Evolutionary conservation across 1,139 yeast genomes (phyloP), one percentile per base, ranked within the genome.

Genomic region (Candida sojae): DNA sequence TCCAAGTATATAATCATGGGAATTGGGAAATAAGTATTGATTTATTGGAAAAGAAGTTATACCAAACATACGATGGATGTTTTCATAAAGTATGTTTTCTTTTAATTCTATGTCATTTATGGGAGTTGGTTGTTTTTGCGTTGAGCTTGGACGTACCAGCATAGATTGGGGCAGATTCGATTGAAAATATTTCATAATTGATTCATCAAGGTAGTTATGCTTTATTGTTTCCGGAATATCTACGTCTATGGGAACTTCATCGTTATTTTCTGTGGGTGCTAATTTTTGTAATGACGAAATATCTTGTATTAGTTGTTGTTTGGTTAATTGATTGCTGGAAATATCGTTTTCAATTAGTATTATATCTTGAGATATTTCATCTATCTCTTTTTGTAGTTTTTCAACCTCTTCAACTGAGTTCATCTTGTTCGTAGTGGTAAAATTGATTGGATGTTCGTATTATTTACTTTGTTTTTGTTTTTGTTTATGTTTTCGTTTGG

Each of bases 11-110:
- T 58, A 57, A 1, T 56, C 52, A 9, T 61, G 62, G 12, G 57
- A 63, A 29, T 57, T 57, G 2, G 56, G 50, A 41, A 66, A 62
- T 35, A 67, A 48, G 30, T 54, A 52, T 39, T 60, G 59, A 47
- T 71, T 71, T 40, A 75, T 53, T 2, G 78, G 77, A 52, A 75
- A 75, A 0, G 75, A 74, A 0, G 80, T 73, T 30, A 71, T 53
- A 3, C 79, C 79, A 4, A 67, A 73, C 49, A 73, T 60, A 38
- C 80, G 50, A 50, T 61, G 63, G 13, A 74, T 59, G 48, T 71
- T 72, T 48, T 75, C 80, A 46, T 64, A 66, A 21, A 74, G 53
- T 12, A 72, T 68, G 53, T 67, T 66, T 39, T 69, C 71, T 29
- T 62, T 60, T 30, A 61, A 41, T 35, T 67, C 71, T 2, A 67